phyloP scores from a whole-genome alignment of 2,329 filamentous ascomycete species.

The Epichloe amarillans region DNA sequence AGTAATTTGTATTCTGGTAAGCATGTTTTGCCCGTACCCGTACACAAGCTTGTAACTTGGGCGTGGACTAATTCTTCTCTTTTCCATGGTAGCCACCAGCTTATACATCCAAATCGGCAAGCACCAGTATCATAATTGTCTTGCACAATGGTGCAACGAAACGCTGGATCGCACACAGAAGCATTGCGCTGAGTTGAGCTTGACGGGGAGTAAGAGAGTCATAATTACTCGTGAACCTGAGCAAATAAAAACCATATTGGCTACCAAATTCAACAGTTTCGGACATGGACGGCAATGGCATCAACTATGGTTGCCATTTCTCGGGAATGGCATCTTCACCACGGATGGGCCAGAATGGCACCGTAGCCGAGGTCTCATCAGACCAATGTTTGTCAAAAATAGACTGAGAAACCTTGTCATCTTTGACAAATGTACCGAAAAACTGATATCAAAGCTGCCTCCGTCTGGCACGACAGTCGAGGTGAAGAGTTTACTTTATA shows the following conservation, averaged over 20 bases:
- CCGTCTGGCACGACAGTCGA: conserved; percentile 40
- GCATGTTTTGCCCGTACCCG: not conserved
- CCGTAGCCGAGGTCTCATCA: conserved; percentile 36
- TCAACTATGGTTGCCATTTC: conserved; percentile 28
- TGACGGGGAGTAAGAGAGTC: conserved; percentile 14
- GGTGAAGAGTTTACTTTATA: conserved; percentile 49
- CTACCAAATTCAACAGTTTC: conserved; percentile 42
- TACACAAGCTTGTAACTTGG: no score
- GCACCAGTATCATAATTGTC: conserved; percentile 9
- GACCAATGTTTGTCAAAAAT: conserved; percentile 38
- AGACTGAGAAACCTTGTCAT: conserved; percentile 36
- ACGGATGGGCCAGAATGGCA: conserved; percentile 40
- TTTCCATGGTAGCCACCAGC: conserved; percentile 6
- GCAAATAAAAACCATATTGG: conserved; percentile 43
- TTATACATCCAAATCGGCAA: conserved; percentile 10
- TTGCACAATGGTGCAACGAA: conserved; percentile 8
- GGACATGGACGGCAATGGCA: conserved; percentile 31
- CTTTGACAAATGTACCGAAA: conserved; percentile 46
- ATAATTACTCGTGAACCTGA: conserved; percentile 38
- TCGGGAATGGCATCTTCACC: conserved; percentile 44
- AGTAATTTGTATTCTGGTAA: conserved; percentile 22
- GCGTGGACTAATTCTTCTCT: not conserved
- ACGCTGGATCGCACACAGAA: conserved; percentile 5
- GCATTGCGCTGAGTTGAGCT: conserved; percentile 11
- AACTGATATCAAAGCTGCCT: conserved; percentile 46